Percentiles rank a stretch among this genome's conserved stretches.
These are phyloP conservation scores for Platanus orientalis DNA, from an alignment of 164 flowering plant genomes.

Conservation along the genomic window DNA sequence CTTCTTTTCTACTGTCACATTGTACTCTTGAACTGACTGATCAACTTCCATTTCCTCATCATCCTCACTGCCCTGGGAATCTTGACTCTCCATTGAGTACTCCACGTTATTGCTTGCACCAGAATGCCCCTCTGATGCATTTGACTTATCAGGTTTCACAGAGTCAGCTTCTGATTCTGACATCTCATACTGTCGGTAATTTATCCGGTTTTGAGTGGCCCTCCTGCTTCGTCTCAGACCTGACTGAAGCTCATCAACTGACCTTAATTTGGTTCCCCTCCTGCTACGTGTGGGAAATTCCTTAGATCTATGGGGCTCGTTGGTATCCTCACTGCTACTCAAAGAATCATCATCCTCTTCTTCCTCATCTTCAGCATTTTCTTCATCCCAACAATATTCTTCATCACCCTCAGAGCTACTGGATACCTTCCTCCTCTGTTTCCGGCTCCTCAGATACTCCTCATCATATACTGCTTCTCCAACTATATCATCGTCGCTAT, in stretches of 20 bases:
- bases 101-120: slow-evolving; percentile 58
- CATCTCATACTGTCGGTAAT: slow-evolving; percentile 69
- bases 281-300: slow-evolving; percentile 51
- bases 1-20: slow-evolving; percentile 34
- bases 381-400: slow-evolving; percentile 79
- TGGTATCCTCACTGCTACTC: slow-evolving; percentile 67
- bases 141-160: slow-evolving; percentile 40
- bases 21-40: slow-evolving; percentile 28
- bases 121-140: slow-evolving; percentile 40
- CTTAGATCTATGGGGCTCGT: slow-evolving; percentile 47
- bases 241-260: slow-evolving; percentile 62
- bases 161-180: slow-evolving; percentile 86
- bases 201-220: slow-evolving; percentile 68
- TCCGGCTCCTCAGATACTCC: slow-evolving; percentile 70
- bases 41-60: slow-evolving; percentile 40
- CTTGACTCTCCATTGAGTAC: slow-evolving; percentile 44
- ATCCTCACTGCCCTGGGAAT: slow-evolving; percentile 44
- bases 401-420: slow-evolving; percentile 98
- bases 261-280: slow-evolving; percentile 65
- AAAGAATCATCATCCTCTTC: slow-evolving; percentile 70
- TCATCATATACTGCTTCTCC: slow-evolving; percentile 98
- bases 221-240: slow-evolving; percentile 93
- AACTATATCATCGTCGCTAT: slow-evolving; percentile 95
- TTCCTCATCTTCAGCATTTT: slow-evolving; percentile 88
- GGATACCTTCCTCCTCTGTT: slow-evolving; percentile 46